phyloP scores from a whole-genome alignment of 306 rosid genomes.

The Cucurbita argyrosperma region DNA sequence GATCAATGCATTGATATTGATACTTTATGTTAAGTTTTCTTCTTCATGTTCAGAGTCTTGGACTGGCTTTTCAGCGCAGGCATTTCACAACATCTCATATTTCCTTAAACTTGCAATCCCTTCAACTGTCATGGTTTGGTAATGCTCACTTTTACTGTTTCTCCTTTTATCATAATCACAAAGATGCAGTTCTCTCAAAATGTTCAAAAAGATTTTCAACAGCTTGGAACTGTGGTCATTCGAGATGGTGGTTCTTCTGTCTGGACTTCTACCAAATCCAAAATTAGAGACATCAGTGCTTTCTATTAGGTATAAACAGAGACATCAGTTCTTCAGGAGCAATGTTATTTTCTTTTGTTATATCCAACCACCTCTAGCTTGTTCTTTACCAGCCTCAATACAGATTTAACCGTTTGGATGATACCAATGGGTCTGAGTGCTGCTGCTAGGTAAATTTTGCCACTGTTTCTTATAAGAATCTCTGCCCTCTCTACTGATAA shows the following conservation, averaged over 20 bases:
- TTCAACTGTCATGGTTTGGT: conserved; percentile 68
- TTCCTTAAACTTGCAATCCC: conserved; percentile 51
- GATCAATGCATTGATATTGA: conserved; percentile 33
- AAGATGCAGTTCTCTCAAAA: not conserved
- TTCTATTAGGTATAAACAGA: conserved; percentile 32
- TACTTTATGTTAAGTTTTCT: conserved; percentile 38
- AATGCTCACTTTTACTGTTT: conserved; percentile 7
- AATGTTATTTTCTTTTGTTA: not conserved
- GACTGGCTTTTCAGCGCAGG: conserved; percentile 53
- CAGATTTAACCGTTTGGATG: conserved; percentile 45
- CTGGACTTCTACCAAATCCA: conserved; percentile 65
- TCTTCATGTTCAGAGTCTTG: conserved; percentile 45
- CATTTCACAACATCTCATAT: conserved; percentile 26
- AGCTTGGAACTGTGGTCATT: conserved; percentile 61
- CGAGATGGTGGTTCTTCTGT: conserved; percentile 49
- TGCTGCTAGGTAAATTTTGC: conserved; percentile 43
- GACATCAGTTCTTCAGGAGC: not conserved
- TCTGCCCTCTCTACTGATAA: not conserved
- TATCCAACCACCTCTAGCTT: not conserved
- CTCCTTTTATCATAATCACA: not conserved
- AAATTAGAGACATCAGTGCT: conserved; percentile 49
- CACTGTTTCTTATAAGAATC: not conserved
- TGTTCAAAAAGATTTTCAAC: conserved; percentile 4
- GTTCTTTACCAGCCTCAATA: conserved; percentile 38
- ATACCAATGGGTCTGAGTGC: conserved; percentile 61